Evolutionary conservation across 345 rosid species (phyloP), one percentile per base, ranked within the genome.

Genomic region (Salix koriyanagi): DNA sequence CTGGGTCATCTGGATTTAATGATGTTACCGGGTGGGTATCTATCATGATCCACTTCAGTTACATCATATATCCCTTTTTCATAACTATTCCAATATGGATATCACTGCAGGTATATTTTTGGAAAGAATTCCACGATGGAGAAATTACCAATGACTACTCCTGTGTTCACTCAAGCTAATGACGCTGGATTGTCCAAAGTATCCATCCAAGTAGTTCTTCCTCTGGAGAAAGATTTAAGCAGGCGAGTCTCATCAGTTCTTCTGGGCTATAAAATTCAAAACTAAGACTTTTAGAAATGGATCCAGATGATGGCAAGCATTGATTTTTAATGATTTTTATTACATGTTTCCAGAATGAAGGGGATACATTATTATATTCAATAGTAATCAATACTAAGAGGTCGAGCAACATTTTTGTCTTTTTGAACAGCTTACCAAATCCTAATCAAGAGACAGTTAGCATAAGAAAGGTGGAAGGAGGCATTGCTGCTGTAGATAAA

Each of bases 161-260:
- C 91, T 30, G 92, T 93, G 74, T 90, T 91, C 76, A 90, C 96
- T 56, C 88, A 89, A 77, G 88, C 94, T 73, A 84, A 76, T 36
- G 89, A 93, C 84, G 64, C 84, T 46, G 78, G 88, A 36, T 66
- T 78, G 65, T 90, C 92, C 14, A 42, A 77, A 25, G 89, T 93
- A n/a, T 91, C 89, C 41, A 87, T 95, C 78, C 94, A 95, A 84
- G 84, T 93, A 72, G 93, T 91, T 78, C 91, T 95, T 84, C 94
- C 96, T 44, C 60, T 70, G 34, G 91, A 89, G 28, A 93, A 90
- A 85, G 91, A 91, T 81, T 79, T 89, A 46, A 80, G 67, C 89
- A 89, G 92, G 97, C 86, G 71, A 81, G 79, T 30, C 60, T 41
- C 74, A 6, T 73, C 58, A 18, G 9, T 39, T 52, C 46, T 16